Evolutionary conservation across 768 basidiomycete genomes (phyloP).

Genomic region (Hebeloma cylindrosporum): DNA sequence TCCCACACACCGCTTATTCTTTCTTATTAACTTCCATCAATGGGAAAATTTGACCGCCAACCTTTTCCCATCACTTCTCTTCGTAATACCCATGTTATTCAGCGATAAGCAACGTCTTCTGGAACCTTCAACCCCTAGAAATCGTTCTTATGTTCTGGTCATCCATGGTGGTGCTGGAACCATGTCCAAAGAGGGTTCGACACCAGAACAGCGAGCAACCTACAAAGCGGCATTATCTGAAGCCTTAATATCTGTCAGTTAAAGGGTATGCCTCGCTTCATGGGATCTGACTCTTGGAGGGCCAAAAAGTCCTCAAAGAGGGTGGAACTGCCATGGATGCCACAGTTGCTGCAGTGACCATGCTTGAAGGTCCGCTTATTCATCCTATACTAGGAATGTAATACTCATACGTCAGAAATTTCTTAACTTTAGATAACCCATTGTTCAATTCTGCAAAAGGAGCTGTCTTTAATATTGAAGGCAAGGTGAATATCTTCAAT

Average conservation of each 20-base stretch:
- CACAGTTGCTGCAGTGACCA: conserved; percentile 67
- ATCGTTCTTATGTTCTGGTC: conserved; percentile 46
- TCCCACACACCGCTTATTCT: too few relatives aligned
- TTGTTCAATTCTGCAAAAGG: conserved; percentile 82
- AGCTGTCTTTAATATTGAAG: conserved; percentile 78
- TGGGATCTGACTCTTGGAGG: conserved; percentile 32
- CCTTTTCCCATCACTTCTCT: too few relatives aligned
- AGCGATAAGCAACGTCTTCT: conserved; percentile 23
- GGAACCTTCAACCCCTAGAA: background rate
- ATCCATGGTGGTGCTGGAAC: conserved; percentile 83
- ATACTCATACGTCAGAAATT: background rate
- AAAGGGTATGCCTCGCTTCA: background rate
- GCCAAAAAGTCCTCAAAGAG: conserved; percentile 57
- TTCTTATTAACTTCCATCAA: too few relatives aligned
- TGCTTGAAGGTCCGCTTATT: conserved; percentile 61
- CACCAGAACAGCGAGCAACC: conserved; percentile 55
- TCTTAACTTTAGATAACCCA: conserved; percentile 53
- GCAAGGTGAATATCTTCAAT: conserved; percentile 52
- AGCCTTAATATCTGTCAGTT: conserved; percentile 50
- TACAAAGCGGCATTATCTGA: conserved; percentile 56
- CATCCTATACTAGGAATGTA: background rate
- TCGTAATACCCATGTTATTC: background rate
- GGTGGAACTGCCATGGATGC: conserved; percentile 87
- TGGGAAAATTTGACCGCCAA: too few relatives aligned
- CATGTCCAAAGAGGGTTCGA: conserved; percentile 55